Evolutionary conservation across 257 asterid genomes (phyloP).

Genomic region (Cynanchum wilfordii): DNA sequence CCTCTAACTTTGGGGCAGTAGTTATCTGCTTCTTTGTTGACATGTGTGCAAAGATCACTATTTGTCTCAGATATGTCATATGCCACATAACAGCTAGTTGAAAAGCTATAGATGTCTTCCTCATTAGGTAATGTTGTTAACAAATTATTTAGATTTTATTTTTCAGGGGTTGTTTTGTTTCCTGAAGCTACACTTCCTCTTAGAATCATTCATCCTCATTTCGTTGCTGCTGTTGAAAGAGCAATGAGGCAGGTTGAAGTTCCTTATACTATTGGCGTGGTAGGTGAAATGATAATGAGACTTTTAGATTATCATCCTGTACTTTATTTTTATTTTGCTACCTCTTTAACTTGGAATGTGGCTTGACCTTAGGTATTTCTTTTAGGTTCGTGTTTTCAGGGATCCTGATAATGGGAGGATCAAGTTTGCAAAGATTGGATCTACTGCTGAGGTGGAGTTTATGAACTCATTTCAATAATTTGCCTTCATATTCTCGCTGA

Average conservation of each 20-base stretch:
- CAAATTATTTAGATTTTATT: not conserved
- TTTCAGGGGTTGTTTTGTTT: slow-evolving; percentile 85
- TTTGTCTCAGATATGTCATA: not conserved
- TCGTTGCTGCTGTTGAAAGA: slow-evolving; percentile 78
- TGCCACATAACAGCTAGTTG: not conserved
- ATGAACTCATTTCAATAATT: slow-evolving; percentile 9
- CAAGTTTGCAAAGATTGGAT: slow-evolving; percentile 65
- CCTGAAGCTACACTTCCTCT: slow-evolving; percentile 97
- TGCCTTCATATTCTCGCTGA: not conserved
- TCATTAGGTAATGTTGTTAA: not conserved
- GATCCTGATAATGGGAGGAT: slow-evolving; percentile 47
- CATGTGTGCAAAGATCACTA: not conserved
- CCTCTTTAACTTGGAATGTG: slow-evolving; percentile 17
- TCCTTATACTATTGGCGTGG: slow-evolving; percentile 86
- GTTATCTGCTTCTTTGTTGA: not conserved
- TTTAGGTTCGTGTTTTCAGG: slow-evolving; percentile 69
- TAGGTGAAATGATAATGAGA: slow-evolving; percentile 31
- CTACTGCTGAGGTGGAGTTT: slow-evolving; percentile 83
- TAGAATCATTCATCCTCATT: slow-evolving; percentile 65
- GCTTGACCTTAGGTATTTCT: slow-evolving; percentile 17
- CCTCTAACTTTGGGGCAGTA: not conserved
- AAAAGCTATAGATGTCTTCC: not conserved
- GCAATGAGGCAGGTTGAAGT: slow-evolving; percentile 75
- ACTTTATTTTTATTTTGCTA: slow-evolving; percentile 8
- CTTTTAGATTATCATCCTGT: slow-evolving; percentile 11